Evolutionary conservation across 257 asterid species (phyloP), one percentile per base, ranked within the genome.

Genomic region (Euphrasia confusa): DNA sequence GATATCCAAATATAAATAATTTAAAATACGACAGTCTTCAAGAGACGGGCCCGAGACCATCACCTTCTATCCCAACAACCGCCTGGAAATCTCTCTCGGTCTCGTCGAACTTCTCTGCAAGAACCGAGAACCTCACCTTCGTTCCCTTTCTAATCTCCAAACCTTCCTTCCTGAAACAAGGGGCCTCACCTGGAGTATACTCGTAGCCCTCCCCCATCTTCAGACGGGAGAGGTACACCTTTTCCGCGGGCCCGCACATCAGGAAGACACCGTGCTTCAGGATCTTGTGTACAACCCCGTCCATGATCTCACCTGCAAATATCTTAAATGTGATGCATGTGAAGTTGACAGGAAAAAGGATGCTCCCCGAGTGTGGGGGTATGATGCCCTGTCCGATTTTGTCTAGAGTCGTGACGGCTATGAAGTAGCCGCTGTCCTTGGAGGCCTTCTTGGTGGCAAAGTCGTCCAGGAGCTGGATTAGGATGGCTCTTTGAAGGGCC

Each of bases 311-410:
- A 18, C 98, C 98, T 1, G 73, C 71, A 28, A 80, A 69, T 68
- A 91, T 78, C 85, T 84, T 91, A 85, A 91, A 91, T 2, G 94
- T 73, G 53, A 91, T 44, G 83, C 94, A 85, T 75, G 78, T 81
- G 71, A 91, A 91, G 39, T 76, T 77, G 9, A 88, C 88, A 0
- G 91, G 96, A 71, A 88, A 91, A 30, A 82, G 67, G 39, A 86
- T 68, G 49, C 84, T 89, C 3, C 95, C 96, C 0, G 82, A 30
- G 33, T 77, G 68, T 28, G 65, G 76, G 53, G 85, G 69, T 13
- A 85, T 71, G 10, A 65, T 69, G 17, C 96, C 98, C 53, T 88
- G 79, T 4, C 96, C 91, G 0, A 82, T 52, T 63, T 28, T 79
- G 65, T 90, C 89, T 15, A 90, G 61, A 13, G 89, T 83, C 13